These are phyloP conservation scores for Helminthosporium solani DNA, from an alignment of 2,329 filamentous ascomycete species.

Conservation along the genomic window DNA sequence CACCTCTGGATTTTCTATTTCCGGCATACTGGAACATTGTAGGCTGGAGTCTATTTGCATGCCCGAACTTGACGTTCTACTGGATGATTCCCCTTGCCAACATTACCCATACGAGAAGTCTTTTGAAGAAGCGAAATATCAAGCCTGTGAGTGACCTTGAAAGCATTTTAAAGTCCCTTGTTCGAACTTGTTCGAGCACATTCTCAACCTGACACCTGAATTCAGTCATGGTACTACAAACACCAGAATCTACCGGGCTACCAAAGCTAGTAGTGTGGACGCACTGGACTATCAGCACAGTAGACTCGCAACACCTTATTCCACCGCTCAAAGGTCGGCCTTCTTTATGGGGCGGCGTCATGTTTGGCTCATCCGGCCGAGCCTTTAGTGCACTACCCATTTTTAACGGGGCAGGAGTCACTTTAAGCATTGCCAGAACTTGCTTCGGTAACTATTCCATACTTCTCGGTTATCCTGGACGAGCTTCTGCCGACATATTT, in stretches of 20 bases:
- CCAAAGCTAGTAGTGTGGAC: conserved; percentile 42
- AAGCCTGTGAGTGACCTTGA: conserved; percentile 20
- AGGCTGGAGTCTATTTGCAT: conserved; percentile 25
- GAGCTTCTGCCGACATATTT: conserved; percentile 15
- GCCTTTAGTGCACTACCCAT: conserved; percentile 21
- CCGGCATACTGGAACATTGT: conserved; percentile 24
- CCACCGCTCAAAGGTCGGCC: conserved; percentile 20
- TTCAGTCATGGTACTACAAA: conserved; percentile 34
- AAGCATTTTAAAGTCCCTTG: neutral
- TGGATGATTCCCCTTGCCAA: conserved; percentile 17
- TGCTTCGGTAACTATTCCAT: conserved; percentile 19
- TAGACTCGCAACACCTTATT: conserved; percentile 21
- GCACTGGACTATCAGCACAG: conserved; percentile 18
- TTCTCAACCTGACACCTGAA: neutral
- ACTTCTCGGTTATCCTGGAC: conserved; percentile 23
- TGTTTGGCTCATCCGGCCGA: conserved; percentile 10
- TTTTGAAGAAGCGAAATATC: conserved; percentile 33
- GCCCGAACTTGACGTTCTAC: conserved; percentile 27
- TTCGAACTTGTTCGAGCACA: neutral
- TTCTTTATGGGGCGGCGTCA: conserved; percentile 15
- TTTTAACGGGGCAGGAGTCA: conserved; percentile 23
- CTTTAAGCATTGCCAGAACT: conserved; percentile 10
- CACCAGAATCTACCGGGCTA: conserved; percentile 40
- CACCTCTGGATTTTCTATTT: conserved; percentile 24
- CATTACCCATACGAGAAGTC: conserved; percentile 23